Evolutionary conservation across 441 rosid genomes (phyloP).

Genomic region (Euphorbia celastroides): DNA sequence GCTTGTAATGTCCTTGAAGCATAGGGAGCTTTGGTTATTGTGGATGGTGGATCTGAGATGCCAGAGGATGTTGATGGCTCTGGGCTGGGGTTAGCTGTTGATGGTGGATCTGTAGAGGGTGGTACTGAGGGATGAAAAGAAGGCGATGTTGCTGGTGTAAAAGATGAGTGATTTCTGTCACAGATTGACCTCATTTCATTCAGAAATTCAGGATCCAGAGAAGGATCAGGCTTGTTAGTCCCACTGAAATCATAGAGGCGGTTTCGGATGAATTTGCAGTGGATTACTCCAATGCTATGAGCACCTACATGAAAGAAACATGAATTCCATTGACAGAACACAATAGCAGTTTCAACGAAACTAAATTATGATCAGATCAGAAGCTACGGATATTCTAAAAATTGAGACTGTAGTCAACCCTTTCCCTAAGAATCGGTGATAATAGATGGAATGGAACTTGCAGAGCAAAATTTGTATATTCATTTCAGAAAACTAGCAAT

Average conservation of each 20-base stretch:
- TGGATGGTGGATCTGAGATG: neutral
- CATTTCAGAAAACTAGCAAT: neutral
- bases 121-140: constrained; percentile 4
- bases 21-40: neutral
- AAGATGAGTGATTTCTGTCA: constrained; percentile 9
- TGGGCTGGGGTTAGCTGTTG: neutral
- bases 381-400: neutral
- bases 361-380: neutral
- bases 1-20: neutral
- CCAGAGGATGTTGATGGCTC: neutral
- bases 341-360: neutral
- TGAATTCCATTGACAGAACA: neutral
- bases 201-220: constrained; percentile 46
- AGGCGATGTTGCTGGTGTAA: constrained; percentile 9
- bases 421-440: neutral
- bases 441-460: neutral
- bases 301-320: constrained; percentile 35
- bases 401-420: neutral
- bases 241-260: constrained; percentile 58
- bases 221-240: constrained; percentile 57
- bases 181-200: constrained; percentile 44
- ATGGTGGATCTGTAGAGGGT: neutral
- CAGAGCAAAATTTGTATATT: neutral
- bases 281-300: constrained; percentile 59
- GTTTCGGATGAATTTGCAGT: constrained; percentile 49